Percentiles rank a stretch among this genome's conserved stretches.
These are phyloP conservation scores for Chaetomiaceae sp. DNA, from an alignment of 2,329 filamentous ascomycete species.

Conservation along the genomic window DNA sequence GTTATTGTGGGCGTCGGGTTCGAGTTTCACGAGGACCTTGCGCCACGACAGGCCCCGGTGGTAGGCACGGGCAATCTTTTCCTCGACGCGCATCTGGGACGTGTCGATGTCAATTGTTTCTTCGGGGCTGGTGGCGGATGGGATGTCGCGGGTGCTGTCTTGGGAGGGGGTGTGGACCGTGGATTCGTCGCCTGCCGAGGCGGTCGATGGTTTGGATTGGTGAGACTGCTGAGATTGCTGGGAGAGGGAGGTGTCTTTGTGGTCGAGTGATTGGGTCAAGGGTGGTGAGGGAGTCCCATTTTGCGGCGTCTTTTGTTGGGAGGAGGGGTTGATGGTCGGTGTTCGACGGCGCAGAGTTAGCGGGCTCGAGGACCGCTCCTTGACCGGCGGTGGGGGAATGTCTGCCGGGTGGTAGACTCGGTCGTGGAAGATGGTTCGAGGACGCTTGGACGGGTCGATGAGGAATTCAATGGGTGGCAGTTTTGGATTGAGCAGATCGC, in stretches of 20 bases:
- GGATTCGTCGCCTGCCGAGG: background rate
- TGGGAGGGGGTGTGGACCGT: constrained; percentile 7
- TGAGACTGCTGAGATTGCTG: constrained; percentile 1
- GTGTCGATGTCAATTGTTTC: constrained; percentile 41
- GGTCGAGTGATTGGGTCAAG: constrained; percentile 32
- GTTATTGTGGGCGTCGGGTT: constrained; percentile 98
- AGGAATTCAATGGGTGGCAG: constrained; percentile 78
- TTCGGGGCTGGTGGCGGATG: background rate
- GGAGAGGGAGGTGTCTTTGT: constrained; percentile 34
- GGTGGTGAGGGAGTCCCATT: constrained; percentile 34
- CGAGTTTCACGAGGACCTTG: constrained; percentile 90
- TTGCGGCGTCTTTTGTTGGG: constrained; percentile 19
- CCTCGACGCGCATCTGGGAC: constrained; percentile 82
- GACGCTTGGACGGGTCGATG: constrained; percentile 73
- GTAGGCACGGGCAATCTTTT: constrained; percentile 95
- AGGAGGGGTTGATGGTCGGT: constrained; percentile 22
- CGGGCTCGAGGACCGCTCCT: constrained; percentile 43
- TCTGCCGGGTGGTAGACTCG: constrained; percentile 90
- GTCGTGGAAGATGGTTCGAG: constrained; percentile 93
- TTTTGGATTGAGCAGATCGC: constrained; percentile 86
- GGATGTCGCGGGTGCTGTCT: constrained; percentile 1
- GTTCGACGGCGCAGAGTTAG: constrained; percentile 34
- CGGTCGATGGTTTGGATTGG: background rate
- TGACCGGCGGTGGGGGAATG: constrained; percentile 75
- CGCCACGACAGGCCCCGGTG: constrained; percentile 90